Evolutionary conservation across 23 red algal genomes (phyloP), one percentile per base, ranked within the genome.

Genomic region (Gracilaria caudata): DNA sequence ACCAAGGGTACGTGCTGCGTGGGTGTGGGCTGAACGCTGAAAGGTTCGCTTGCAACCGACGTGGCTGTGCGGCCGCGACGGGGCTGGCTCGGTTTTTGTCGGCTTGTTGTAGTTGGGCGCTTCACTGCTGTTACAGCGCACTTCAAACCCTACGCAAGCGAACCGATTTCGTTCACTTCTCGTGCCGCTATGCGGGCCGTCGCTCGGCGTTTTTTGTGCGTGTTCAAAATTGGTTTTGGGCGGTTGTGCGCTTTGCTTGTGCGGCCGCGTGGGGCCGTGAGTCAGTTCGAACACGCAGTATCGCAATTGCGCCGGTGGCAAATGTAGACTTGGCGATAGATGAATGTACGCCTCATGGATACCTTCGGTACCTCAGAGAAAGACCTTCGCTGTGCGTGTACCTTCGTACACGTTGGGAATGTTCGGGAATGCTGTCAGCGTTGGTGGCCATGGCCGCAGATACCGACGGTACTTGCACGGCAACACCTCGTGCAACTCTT

Each of bases 241-340:
- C 43, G 43, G 43, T 11, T 45, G 43, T n/a, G 43, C 43, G 57
- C 57, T 61, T 61, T 29, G 57, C n/a, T n/a, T n/a, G n/a, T n/a
- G n/a, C 51, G 51, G 51, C 51, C 51, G 12, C 51, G 51, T 54
- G 51, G 10, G 51, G 51, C 51, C 13, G 26, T 2, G 2, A 16
- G 25, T 65, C 60, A 65, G 24, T 65, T 29, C 24, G 60, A 65
- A 34, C 60, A 76, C 8, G 71, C 71, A 0, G 16, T 47, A 12
- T 36, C 71, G 37, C 44, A 76, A 38, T 76, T 76, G 20, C 46
- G 37, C 71, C 71, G 46, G 13, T 76, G 35, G 71, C 46, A 76
- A 11, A 76, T 38, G 35, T 46, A 46, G 4, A 35, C 71, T 51
- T 76, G 37, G 8, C 71, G 14, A 76, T 76, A 76, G 37, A 76